Evolutionary conservation across 2,329 filamentous ascomycete genomes (phyloP).

Genomic region (Aspergillus sp.): DNA sequence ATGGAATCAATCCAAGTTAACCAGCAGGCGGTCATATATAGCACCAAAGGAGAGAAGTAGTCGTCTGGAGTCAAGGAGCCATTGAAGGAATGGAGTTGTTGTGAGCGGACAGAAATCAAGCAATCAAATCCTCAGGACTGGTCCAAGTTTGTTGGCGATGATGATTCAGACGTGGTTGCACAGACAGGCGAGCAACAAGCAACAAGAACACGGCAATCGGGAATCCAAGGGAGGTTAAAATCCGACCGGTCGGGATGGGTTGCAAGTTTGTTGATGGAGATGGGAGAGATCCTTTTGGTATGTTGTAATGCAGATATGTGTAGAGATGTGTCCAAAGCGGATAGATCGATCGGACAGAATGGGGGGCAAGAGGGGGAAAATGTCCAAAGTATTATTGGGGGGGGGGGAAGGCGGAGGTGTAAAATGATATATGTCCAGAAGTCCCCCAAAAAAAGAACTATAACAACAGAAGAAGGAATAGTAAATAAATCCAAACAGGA

Average conservation of each 20-base stretch:
- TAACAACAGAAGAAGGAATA: slow-evolving; percentile 7
- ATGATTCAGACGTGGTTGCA: slow-evolving; percentile 9
- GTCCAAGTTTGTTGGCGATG: slow-evolving; percentile 9
- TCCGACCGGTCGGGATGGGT: neutral
- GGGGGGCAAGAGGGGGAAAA: too few species aligned
- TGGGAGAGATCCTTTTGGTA: neutral
- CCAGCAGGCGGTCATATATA: slow-evolving; percentile 4
- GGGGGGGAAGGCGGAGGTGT: neutral
- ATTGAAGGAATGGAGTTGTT: slow-evolving; percentile 20
- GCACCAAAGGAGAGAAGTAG: slow-evolving; percentile 10
- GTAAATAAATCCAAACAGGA: slow-evolving; percentile 6
- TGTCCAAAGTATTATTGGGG: neutral
- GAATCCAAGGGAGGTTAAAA: neutral
- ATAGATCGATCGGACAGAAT: neutral
- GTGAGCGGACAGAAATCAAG: slow-evolving; percentile 2
- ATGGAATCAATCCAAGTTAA: slow-evolving; percentile 9
- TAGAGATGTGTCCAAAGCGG: neutral
- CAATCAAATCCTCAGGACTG: slow-evolving; percentile 16
- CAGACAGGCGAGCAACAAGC: slow-evolving; percentile 12
- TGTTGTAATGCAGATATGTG: neutral
- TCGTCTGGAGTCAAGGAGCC: slow-evolving; percentile 20
- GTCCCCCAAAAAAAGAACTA: neutral
- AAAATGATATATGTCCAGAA: slow-evolving; percentile 2
- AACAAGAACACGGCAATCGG: neutral
- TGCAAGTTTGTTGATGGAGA: too few species aligned